A percentile compares a stretch with the other conserved stretches of the same genome.
These are phyloP conservation scores for Vigna reflexopilosa DNA, from an alignment of 306 rosid genomes.

Conservation along the genomic window DNA sequence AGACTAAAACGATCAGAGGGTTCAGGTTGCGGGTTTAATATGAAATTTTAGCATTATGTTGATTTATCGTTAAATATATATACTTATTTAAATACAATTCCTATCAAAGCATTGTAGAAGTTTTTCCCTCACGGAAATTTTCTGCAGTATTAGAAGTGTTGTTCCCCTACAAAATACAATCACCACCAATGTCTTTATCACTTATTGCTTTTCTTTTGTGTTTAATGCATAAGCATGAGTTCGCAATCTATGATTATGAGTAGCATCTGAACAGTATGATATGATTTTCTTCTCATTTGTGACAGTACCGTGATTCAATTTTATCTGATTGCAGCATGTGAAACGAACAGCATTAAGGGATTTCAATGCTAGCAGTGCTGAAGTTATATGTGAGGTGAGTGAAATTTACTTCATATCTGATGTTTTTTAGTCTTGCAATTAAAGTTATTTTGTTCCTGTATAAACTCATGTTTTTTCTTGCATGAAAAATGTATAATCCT, in stretches of 20 bases:
- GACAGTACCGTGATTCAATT: constrained; percentile 1
- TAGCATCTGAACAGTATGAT: constrained; percentile 13
- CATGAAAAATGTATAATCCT: background rate
- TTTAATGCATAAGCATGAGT: background rate
- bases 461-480: background rate
- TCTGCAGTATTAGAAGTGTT: background rate
- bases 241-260: background rate
- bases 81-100: background rate
- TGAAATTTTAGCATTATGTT: background rate
- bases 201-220: background rate
- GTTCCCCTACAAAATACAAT: background rate
- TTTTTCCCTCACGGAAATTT: background rate
- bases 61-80: background rate
- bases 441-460: background rate
- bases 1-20: background rate
- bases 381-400: constrained; percentile 86
- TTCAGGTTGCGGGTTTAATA: background rate
- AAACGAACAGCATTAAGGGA: constrained; percentile 74
- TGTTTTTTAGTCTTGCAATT: background rate
- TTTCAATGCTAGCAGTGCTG: constrained; percentile 80
- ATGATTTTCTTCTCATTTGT: background rate
- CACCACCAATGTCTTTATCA: background rate
- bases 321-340: constrained; percentile 74
- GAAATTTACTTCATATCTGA: constrained; percentile 19
- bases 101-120: background rate